Evolutionary conservation across 768 basidiomycete genomes (phyloP).

Genomic region (Lactarius hatsudake): DNA sequence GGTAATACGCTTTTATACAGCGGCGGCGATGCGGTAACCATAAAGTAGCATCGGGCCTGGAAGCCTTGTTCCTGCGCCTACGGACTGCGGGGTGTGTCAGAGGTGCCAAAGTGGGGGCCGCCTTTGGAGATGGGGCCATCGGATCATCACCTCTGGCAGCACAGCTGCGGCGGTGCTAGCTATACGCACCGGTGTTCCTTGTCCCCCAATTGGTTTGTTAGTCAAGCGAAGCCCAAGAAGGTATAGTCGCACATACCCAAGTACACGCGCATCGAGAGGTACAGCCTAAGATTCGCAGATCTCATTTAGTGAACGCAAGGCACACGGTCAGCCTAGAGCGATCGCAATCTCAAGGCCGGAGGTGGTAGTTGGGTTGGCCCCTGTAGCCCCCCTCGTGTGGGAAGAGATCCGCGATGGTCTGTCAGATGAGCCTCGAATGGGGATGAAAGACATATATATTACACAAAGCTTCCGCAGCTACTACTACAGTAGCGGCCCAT

Average conservation of each 20-base stretch:
- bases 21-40: background rate
- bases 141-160: background rate
- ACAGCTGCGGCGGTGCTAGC: conserved; percentile 6
- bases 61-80: background rate
- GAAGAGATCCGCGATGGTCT: conserved; percentile 6
- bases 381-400: background rate
- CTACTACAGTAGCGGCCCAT: too few relatives aligned
- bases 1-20: conserved; percentile 3
- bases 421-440: background rate
- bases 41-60: background rate
- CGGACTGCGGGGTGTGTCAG: background rate
- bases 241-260: background rate
- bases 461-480: conserved; percentile 8
- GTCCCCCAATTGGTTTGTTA: background rate
- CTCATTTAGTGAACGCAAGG: conserved; percentile 7
- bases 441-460: background rate
- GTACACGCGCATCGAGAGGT: background rate
- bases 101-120: background rate
- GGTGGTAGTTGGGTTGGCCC: too few relatives aligned
- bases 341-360: too few relatives aligned
- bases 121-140: background rate
- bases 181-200: background rate
- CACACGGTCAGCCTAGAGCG: background rate
- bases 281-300: conserved; percentile 1
- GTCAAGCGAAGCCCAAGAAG: background rate